Evolutionary conservation across 2,329 filamentous ascomycete genomes (phyloP), one percentile per base, ranked within the genome.

Genomic region (Tolypocladium sp.): DNA sequence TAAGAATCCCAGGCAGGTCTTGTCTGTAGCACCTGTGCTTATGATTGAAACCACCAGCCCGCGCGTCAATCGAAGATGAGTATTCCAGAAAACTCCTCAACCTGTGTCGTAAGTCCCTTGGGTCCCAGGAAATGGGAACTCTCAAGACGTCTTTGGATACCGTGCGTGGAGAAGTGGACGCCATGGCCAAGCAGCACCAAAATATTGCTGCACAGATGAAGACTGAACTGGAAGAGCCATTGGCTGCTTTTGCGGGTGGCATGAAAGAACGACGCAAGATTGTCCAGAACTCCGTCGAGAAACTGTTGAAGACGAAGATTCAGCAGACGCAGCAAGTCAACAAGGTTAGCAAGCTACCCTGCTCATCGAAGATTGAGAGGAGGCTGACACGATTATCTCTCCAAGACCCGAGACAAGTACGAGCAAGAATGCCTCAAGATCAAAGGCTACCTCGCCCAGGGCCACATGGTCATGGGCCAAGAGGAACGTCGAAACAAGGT

Each of bases 391-490:
- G 1, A 25, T 10, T 2, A 0, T 7, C 10, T 49, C 51, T 53
- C 12, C 8, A 62, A 91, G 89, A 90, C 92, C 20, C 85, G 94
- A 64, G 94, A 99, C 75, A 88, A 89, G 56, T 99, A 95, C 71
- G 94, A 99, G 75, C 93, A 99, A 74, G 95, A 99, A 67, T 97
- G 93, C 71, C 81, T 99, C 52, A 94, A 96, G 72, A 97, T 99
- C 73, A 99, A 99, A 75, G 94, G 94, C 44, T 99, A 99, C 70
- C 84, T 99, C 5, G 94, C 95, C 4, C 94, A 99, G 74, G 94
- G 94, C 12, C 95, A 99, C 72, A 99, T 99, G 94, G 94, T 99
- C 60, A 99, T 99, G 94, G 94, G 94, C 17, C 94, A 99, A 68
- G 94, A 99, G 72, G 94, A 99, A 77, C 86, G 94, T 35, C 97